Percentiles rank a stretch among this genome's conserved stretches.
phyloP scores from a whole-genome alignment of 805 yeast genomes.

The Candida silvicultrix region DNA sequence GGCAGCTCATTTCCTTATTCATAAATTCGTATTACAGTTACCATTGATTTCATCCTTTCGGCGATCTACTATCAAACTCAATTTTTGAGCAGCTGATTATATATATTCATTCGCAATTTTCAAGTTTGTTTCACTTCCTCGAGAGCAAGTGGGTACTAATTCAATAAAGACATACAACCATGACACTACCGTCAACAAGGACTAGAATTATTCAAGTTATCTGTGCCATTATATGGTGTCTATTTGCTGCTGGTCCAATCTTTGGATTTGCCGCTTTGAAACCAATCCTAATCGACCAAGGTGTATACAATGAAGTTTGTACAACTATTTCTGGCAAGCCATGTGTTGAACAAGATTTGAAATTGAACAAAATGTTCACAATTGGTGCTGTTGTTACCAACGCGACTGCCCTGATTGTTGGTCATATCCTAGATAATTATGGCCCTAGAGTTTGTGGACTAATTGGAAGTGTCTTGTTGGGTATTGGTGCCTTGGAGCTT shows the following conservation, averaged over 20 bases:
- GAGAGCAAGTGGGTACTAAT: not conserved
- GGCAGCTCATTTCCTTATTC: too few relatives aligned
- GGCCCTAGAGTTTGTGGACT: slow-evolving; percentile 82
- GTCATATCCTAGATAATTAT: slow-evolving; percentile 64
- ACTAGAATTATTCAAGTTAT: slow-evolving; percentile 37
- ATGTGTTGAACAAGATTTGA: slow-evolving; percentile 77
- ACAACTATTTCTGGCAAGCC: slow-evolving; percentile 13
- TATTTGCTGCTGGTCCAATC: slow-evolving; percentile 87
- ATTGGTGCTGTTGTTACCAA: slow-evolving; percentile 85
- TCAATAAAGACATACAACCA: not conserved
- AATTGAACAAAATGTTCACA: slow-evolving; percentile 77
- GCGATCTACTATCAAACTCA: too few relatives aligned
- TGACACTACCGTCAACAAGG: slow-evolving; percentile 1
- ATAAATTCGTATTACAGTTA: too few relatives aligned
- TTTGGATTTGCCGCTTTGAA: slow-evolving; percentile 96
- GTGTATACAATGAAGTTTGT: slow-evolving; percentile 50
- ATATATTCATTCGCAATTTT: too few relatives aligned
- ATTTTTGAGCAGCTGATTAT: too few relatives aligned
- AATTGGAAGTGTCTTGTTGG: slow-evolving; percentile 58
- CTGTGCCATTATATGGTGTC: slow-evolving; percentile 83
- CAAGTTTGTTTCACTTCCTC: too few relatives aligned
- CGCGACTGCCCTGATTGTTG: slow-evolving; percentile 76
- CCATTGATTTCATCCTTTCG: too few relatives aligned
- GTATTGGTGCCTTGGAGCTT: slow-evolving; percentile 46
- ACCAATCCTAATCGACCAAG: slow-evolving; percentile 71